These are phyloP conservation scores for Reticulascus tulasneorum DNA, from an alignment of 2,329 filamentous ascomycete species.

Conservation along the genomic window DNA sequence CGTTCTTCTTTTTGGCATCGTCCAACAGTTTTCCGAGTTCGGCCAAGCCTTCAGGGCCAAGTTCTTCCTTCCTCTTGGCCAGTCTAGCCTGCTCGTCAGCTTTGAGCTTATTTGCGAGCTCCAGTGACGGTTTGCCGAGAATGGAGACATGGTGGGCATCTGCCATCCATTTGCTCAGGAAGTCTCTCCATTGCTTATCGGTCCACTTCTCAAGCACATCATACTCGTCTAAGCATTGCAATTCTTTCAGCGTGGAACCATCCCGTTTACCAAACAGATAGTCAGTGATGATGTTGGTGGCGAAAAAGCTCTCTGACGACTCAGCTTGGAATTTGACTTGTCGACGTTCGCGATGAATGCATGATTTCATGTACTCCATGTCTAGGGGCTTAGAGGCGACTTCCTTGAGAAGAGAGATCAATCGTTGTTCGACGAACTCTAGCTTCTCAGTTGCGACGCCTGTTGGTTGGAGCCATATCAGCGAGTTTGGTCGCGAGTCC, in stretches of 20 bases:
- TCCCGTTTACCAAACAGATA: constrained; percentile 86
- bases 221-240: constrained; percentile 55
- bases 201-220: constrained; percentile 74
- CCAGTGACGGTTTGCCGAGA: constrained; percentile 78
- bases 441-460: constrained; percentile 86
- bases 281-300: constrained; percentile 82
- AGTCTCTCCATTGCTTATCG: constrained; percentile 78
- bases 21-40: constrained; percentile 72
- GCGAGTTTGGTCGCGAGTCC: constrained; percentile 73
- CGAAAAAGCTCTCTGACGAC: constrained; percentile 74
- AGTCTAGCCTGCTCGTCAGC: constrained; percentile 74
- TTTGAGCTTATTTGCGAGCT: constrained; percentile 77
- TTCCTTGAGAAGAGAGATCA: constrained; percentile 79
- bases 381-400: constrained; percentile 78
- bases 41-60: constrained; percentile 79
- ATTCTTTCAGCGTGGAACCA: constrained; percentile 66
- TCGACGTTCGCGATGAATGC: constrained; percentile 74
- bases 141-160: constrained; percentile 86
- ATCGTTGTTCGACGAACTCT: constrained; percentile 74
- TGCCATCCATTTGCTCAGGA: constrained; percentile 77
- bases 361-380: constrained; percentile 86
- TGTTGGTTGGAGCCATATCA: constrained; percentile 82
- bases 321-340: constrained; percentile 83
- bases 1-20: constrained; percentile 81
- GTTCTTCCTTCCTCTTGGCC: constrained; percentile 69